phyloP scores from a whole-genome alignment of 495 filamentous ascomycete species.

The Clavariopsis aquatica region DNA sequence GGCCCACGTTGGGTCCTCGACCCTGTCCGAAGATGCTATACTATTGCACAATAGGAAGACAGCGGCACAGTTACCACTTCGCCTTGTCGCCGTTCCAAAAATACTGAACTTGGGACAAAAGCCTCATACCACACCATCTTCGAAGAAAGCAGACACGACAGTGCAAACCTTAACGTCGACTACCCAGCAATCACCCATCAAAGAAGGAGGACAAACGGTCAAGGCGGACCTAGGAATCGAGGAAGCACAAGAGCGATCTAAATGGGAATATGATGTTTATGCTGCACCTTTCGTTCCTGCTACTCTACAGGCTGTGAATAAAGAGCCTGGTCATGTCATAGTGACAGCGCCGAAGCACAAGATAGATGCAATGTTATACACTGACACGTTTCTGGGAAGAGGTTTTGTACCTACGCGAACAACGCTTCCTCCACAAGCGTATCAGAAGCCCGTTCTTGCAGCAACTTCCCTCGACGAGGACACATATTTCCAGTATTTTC shows the following conservation, averaged over 20 bases:
- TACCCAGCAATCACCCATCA: not conserved
- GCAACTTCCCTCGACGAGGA: not conserved
- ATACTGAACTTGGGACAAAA: not conserved
- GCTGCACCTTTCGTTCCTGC: conserved; percentile 4
- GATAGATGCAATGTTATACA: not conserved
- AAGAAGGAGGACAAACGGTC: not conserved
- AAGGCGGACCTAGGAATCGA: not conserved
- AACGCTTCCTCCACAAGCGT: not conserved
- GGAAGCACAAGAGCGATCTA: too few relatives aligned
- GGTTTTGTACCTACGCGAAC: not conserved
- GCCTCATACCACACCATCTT: not conserved
- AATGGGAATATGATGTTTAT: conserved; percentile 8
- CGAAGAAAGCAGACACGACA: not conserved
- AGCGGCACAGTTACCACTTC: not conserved
- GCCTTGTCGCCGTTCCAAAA: not conserved
- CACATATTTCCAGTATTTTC: conserved; percentile 8
- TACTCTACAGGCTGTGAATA: not conserved
- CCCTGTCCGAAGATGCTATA: too few relatives aligned
- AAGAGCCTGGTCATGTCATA: not conserved
- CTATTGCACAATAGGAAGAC: not conserved
- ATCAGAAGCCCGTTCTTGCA: not conserved
- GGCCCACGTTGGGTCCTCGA: too few relatives aligned
- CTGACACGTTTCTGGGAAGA: not conserved
- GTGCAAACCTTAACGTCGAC: not conserved
- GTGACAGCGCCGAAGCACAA: conserved; percentile 1